These are phyloP conservation scores for Gregarina niphandrodes DNA, from an alignment of 169 alveolate species.

Conservation along the genomic window DNA sequence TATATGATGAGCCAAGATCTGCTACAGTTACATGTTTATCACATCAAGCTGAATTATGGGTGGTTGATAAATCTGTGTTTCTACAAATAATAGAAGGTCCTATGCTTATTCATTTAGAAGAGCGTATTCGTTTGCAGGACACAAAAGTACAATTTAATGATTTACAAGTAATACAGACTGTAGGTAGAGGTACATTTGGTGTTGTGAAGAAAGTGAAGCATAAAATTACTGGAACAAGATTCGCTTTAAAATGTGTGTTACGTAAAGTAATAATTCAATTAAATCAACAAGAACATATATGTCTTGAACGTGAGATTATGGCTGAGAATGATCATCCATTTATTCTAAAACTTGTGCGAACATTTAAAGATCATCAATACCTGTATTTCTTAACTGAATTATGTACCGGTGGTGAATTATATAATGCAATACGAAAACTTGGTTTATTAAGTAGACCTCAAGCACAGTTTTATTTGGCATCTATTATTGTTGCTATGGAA, in stretches of 20 bases:
- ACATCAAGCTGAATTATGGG: slow-evolving; percentile 39
- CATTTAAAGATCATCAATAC: slow-evolving; percentile 57
- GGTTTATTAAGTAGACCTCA: slow-evolving; percentile 56
- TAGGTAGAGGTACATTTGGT: slow-evolving; percentile 52
- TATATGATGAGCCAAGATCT: slow-evolving; percentile 60
- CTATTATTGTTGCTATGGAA: slow-evolving; percentile 50
- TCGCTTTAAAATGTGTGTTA: slow-evolving; percentile 64
- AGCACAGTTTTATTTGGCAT: slow-evolving; percentile 66
- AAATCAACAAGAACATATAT: slow-evolving; percentile 53
- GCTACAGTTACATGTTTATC: slow-evolving; percentile 53
- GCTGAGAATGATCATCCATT: slow-evolving; percentile 80
- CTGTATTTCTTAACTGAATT: slow-evolving; percentile 67
- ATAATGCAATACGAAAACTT: slow-evolving; percentile 63
- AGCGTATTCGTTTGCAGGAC: slow-evolving; percentile 52
- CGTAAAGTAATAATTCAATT: slow-evolving; percentile 35
- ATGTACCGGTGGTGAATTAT: slow-evolving; percentile 71
- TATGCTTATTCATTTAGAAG: slow-evolving; percentile 55
- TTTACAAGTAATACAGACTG: neutral
- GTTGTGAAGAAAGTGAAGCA: slow-evolving; percentile 57
- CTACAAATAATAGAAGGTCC: slow-evolving; percentile 43
- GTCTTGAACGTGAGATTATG: slow-evolving; percentile 62
- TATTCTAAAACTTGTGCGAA: slow-evolving; percentile 54
- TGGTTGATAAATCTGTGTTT: slow-evolving; percentile 55
- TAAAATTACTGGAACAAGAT: slow-evolving; percentile 37
- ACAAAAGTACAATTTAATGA: neutral